These are phyloP conservation scores for Solanum chaucha DNA, from an alignment of 257 asterid species.

Conservation along the genomic window DNA sequence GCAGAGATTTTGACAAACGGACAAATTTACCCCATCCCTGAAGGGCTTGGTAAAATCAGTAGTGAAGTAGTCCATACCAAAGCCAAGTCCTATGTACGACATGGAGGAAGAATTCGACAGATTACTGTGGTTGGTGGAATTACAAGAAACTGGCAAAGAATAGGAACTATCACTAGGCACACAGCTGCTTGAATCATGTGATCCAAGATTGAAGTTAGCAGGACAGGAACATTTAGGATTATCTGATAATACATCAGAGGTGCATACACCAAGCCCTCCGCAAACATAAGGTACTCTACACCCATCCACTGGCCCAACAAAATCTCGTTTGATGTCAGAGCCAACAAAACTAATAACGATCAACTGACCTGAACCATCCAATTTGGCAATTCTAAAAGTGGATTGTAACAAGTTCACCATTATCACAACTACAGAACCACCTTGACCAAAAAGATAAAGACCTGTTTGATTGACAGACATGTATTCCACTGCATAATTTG, in stretches of 20 bases:
- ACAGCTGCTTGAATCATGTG: slow-evolving; percentile 24
- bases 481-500: slow-evolving; percentile 21
- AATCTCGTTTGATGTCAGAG: slow-evolving; percentile 14
- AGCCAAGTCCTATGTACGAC: slow-evolving; percentile 38
- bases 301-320: slow-evolving; percentile 5
- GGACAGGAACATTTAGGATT: slow-evolving; percentile 52
- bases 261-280: slow-evolving; percentile 6
- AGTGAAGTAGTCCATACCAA: slow-evolving; percentile 48
- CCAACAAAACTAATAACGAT: slow-evolving; percentile 31
- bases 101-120: neutral
- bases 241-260: slow-evolving; percentile 12
- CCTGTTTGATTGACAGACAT: slow-evolving; percentile 39
- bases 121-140: slow-evolving; percentile 12
- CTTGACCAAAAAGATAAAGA: slow-evolving; percentile 32
- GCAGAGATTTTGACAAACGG: slow-evolving; percentile 48
- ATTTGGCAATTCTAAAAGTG: slow-evolving; percentile 29
- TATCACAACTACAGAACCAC: slow-evolving; percentile 34
- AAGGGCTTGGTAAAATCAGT: slow-evolving; percentile 40
- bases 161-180: slow-evolving; percentile 30
- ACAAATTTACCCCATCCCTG: slow-evolving; percentile 22
- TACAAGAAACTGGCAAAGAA: slow-evolving; percentile 43
- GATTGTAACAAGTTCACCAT: slow-evolving; percentile 26
- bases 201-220: slow-evolving; percentile 16
- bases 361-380: slow-evolving; percentile 51
- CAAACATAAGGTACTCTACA: slow-evolving; percentile 7